Conservation (phyloP, 805 yeast genomes). For the Saturnispora ahearnii region DNA sequence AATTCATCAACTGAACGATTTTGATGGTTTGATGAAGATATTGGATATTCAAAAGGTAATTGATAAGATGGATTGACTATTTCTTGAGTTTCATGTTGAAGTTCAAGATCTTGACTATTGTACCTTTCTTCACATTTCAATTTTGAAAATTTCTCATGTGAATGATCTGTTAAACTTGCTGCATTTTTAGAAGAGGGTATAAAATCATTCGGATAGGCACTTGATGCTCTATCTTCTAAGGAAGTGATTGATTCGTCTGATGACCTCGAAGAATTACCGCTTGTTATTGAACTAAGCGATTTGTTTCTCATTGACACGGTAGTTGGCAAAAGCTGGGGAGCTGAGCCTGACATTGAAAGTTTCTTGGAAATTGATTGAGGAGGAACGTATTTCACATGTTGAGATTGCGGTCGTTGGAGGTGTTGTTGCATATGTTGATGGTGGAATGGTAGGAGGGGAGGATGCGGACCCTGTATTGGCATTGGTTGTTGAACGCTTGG, state of each 20-base stretch:
- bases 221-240: background rate
- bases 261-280: background rate
- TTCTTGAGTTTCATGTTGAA: background rate
- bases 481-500: background rate
- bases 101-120: background rate
- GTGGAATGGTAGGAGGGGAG: background rate
- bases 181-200: background rate
- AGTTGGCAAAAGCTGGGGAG: background rate
- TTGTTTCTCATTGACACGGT: background rate
- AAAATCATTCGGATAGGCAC: background rate
- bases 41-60: background rate
- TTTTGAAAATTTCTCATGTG: background rate
- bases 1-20: background rate
- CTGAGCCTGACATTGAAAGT: background rate
- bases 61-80: background rate
- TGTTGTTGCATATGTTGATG: background rate
- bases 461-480: background rate
- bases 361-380: background rate
- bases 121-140: background rate
- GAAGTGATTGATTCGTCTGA: background rate
- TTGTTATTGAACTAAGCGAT: background rate
- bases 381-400: background rate
- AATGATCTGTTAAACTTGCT: background rate
- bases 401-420: background rate
- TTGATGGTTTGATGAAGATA: background rate